A percentile compares a stretch with the other conserved stretches of the same genome.
These are phyloP conservation scores for Syzygium grande DNA, from an alignment of 345 rosid genomes.

Conservation along the genomic window DNA sequence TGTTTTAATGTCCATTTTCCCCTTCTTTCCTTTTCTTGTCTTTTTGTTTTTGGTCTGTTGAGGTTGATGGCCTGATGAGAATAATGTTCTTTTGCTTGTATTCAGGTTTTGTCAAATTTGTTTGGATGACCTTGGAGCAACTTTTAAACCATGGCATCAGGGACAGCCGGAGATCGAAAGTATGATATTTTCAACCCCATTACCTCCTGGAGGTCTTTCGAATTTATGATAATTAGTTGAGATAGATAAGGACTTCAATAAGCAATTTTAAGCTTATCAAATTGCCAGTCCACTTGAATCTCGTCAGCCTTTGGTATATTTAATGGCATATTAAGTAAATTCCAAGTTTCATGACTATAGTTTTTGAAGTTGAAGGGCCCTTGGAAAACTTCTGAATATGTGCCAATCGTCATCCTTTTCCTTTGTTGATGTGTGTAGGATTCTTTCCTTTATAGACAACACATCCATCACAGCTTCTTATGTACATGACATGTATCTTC, in stretches of 20 bases:
- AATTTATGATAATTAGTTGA: neutral
- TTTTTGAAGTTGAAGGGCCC: neutral
- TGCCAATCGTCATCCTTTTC: neutral
- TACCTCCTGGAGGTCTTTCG: neutral
- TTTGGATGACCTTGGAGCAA: slow-evolving; percentile 38
- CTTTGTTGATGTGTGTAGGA: neutral
- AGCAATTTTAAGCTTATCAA: neutral
- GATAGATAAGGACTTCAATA: neutral
- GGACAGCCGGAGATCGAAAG: slow-evolving; percentile 56
- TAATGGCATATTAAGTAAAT: neutral
- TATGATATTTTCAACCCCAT: neutral
- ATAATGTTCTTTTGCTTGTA: neutral
- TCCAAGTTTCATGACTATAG: neutral
- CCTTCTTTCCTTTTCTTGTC: neutral
- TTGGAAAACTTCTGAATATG: neutral
- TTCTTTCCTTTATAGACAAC: neutral
- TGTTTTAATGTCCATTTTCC: neutral
- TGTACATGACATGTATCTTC: neutral
- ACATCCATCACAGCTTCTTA: neutral
- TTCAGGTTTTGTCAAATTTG: slow-evolving; percentile 20
- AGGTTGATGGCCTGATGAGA: neutral
- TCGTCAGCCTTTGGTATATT: neutral
- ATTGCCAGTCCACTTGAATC: neutral
- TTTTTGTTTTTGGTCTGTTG: neutral
- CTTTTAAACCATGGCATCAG: slow-evolving; percentile 38